These are phyloP conservation scores for Rhodotorula sp. DNA, from an alignment of 1,284 basidiomycete genomes.

Conservation along the genomic window DNA sequence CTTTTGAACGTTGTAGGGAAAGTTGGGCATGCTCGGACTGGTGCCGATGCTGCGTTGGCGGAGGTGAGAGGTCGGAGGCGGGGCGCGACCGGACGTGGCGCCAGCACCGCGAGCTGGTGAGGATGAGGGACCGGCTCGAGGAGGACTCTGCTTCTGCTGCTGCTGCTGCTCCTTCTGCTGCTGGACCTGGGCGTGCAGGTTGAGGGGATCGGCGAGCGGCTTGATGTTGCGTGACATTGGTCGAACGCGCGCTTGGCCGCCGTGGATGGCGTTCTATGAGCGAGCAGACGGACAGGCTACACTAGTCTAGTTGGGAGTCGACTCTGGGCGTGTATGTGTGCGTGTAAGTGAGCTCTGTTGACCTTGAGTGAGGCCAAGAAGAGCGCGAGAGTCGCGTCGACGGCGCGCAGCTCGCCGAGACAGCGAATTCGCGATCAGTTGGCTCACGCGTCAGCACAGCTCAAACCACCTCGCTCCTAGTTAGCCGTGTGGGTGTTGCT, in stretches of 20 bases:
- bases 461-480: too few relatives aligned
- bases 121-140: not conserved
- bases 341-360: too few relatives aligned
- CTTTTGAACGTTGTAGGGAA: not conserved
- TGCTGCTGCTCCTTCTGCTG: not conserved
- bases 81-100: constrained; percentile 1
- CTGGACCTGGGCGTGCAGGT: constrained; percentile 1
- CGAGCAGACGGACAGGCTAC: too few relatives aligned
- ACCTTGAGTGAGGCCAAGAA: too few relatives aligned
- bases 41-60: constrained; percentile 19
- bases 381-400: too few relatives aligned
- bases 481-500: too few relatives aligned
- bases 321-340: too few relatives aligned
- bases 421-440: too few relatives aligned
- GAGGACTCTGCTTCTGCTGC: not conserved
- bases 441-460: too few relatives aligned
- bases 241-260: not conserved
- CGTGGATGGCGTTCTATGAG: not conserved
- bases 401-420: too few relatives aligned
- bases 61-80: constrained; percentile 1
- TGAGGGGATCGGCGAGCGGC: not conserved
- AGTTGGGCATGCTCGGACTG: not conserved
- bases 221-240: not conserved
- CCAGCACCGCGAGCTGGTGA: not conserved
- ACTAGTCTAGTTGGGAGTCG: too few relatives aligned